Evolutionary conservation across 139 green algal genomes (phyloP), one percentile per base, ranked within the genome.

Genomic region (Coccomyxa sp.): DNA sequence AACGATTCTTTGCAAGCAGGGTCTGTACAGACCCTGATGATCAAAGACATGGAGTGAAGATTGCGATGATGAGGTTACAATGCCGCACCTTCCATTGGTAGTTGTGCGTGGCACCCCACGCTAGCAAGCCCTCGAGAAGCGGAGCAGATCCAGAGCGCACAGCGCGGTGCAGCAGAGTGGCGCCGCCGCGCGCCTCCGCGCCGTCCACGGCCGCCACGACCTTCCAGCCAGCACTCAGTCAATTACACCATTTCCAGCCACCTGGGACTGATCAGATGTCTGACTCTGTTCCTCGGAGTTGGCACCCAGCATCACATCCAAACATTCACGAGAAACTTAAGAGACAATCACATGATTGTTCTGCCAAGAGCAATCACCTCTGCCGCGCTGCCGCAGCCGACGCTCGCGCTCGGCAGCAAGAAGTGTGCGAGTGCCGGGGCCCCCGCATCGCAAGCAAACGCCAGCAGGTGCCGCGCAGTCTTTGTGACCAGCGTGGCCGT

Each of bases 101-200:
- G 9, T 25, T 9, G 21, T 21, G 18, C 63, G 18, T 1, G 10
- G 63, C 63, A 0, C 85, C 84, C 80, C 80, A 84, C 28, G 27
- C 58, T 77, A 91, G 82, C 82, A 90, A 68, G 10, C 58, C 58
- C 66, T 82, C 58, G 31, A 91, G 58, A 18, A 78, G 83, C 23
- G 30, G 31, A 12, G 25, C 10, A 18, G 27, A 81, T 0, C 84
- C 67, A 21, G 86, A 90, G 59, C 81, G 81, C 77, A 91, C 83
- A 7, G 86, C 86, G 9, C 77, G 51, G 78, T 90, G 86, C 82
- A 91, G 81, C 74, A 91, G 77, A 9, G 79, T 82, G 66, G 82
- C 27, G 45, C 79, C 76, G 51, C 76, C 71, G 25, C 15, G 25
- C 59, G 83, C 68, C 13, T 23, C 13, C 16, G 38, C 77, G 13